Evolutionary conservation across 2,329 filamentous ascomycete species (phyloP), one percentile per base, ranked within the genome.

Genomic region (Gnomoniopsis smithogilvyi): DNA sequence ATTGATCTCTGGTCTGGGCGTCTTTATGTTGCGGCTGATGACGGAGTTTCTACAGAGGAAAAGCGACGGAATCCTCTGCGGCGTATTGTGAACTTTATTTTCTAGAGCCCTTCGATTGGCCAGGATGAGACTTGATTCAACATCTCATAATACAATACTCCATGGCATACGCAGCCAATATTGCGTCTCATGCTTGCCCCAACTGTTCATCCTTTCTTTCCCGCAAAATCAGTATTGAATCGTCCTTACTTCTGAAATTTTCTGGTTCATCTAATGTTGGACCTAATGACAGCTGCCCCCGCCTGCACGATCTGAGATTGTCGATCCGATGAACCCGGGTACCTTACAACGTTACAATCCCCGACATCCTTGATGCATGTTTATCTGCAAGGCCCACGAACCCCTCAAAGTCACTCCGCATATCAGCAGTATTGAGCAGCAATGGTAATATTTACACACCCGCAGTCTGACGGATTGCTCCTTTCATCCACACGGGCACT

Each of bases 1-100:
- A 77, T 87, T 21, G 85, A 88, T 63, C 74, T 84, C 3, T 64
- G 78, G 56, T 83, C 82, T 1, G 84, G 84, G 38, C 56, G 60
- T 15, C 45, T 62, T 15, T 62, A 62, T 34, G 53, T 50, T 14
- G 38, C 58, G 21, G 54, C 33, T 6, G 45, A 56, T n/a, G 30
- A 24, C 2, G 56, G 51, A 10, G n/a, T 41, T 41, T 30, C 45
- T 19, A 41, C 30, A 15, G 56, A 59, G 21, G 49, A 60, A 17
- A 43, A 54, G 38, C 57, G 43, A 22, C 49, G 33, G 33, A 52
- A 47, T 36, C 33, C 56, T 26, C 47, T 50, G 45, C 59, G 50
- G 60, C 60, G 60, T 56, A 33, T 60, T 33, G 43, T 51, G 52
- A 33, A 49, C 17, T 59, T 54, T 38, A 34, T 60, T 12, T 51